phyloP scores from a whole-genome alignment of 2,329 filamentous ascomycete genomes.

The Scleromitrula shiraiana region DNA sequence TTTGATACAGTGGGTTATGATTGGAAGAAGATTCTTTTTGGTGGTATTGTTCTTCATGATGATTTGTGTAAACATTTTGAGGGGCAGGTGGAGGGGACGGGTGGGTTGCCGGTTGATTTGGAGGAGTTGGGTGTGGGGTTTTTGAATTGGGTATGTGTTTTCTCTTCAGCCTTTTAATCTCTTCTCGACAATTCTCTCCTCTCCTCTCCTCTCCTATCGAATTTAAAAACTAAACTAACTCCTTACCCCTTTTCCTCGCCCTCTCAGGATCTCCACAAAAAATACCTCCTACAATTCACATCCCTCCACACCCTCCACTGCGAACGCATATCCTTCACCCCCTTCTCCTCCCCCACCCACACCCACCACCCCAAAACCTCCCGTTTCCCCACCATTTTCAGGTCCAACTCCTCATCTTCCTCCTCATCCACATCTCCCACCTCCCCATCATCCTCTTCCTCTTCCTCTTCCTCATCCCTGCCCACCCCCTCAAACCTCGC shows the following conservation, averaged over 20 bases:
- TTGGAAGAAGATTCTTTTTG: not conserved
- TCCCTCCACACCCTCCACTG: not conserved
- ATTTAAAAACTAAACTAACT: not conserved
- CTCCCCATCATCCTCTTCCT: not conserved
- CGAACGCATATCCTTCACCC: no score
- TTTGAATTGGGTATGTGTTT: not conserved
- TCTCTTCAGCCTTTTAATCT: not conserved
- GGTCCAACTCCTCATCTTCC: not conserved
- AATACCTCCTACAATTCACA: not conserved
- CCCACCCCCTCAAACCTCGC: not conserved
- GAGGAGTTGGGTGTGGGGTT: not conserved
- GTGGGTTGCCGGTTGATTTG: not conserved
- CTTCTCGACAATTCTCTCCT: not conserved
- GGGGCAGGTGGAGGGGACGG: not conserved
- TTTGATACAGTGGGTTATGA: not conserved
- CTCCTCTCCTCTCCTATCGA: not conserved
- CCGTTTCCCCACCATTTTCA: no score
- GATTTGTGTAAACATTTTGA: not conserved
- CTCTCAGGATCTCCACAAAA: not conserved
- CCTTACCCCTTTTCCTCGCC: no score
- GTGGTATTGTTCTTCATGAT: not conserved
- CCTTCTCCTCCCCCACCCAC: no score
- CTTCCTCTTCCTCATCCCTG: not conserved
- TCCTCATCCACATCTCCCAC: not conserved
- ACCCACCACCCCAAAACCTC: not conserved